Percentiles rank a stretch among this genome's conserved stretches.
phyloP scores from a whole-genome alignment of 1,139 yeast genomes.

The Sugiyamaella neomexicana region DNA sequence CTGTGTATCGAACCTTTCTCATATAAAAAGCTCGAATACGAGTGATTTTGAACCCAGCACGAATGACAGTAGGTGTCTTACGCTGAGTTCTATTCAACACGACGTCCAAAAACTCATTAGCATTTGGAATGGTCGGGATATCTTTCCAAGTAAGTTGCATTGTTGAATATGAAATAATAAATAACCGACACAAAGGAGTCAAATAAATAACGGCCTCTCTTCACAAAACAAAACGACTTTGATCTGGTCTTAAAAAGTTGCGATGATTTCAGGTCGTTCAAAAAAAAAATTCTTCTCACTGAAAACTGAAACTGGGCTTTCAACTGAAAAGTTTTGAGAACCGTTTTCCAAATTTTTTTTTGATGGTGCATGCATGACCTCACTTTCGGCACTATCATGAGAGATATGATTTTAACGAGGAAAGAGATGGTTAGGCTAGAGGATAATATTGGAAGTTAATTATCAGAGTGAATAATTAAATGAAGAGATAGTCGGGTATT shows the following conservation, averaged over 20 bases:
- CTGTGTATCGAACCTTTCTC: slow-evolving; percentile 95
- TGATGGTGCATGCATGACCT: slow-evolving; percentile 9
- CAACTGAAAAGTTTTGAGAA: slow-evolving; percentile 2
- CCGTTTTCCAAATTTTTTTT: slow-evolving; percentile 6
- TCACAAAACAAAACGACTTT: no score
- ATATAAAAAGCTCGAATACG: slow-evolving; percentile 97
- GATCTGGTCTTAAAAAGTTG: no score
- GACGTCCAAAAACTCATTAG: slow-evolving; percentile 93
- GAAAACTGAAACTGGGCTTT: not conserved
- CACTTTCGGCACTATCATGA: not conserved
- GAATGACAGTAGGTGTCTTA: slow-evolving; percentile 95
- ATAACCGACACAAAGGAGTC: no score
- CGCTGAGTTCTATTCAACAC: slow-evolving; percentile 97
- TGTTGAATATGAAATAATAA: slow-evolving; percentile 23
- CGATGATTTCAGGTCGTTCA: not conserved
- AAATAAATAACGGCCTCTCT: not conserved
- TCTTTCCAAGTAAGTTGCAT: slow-evolving; percentile 99
- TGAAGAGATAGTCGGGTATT: no score
- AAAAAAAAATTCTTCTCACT: not conserved
- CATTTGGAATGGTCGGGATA: slow-evolving; percentile 89
- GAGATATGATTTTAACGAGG: not conserved
- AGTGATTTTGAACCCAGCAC: slow-evolving; percentile 94
- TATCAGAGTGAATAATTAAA: no score
- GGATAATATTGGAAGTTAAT: no score
- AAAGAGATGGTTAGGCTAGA: no score